Evolutionary conservation across 805 yeast genomes (phyloP).

Genomic region (Hanseniaspora taiwanica): DNA sequence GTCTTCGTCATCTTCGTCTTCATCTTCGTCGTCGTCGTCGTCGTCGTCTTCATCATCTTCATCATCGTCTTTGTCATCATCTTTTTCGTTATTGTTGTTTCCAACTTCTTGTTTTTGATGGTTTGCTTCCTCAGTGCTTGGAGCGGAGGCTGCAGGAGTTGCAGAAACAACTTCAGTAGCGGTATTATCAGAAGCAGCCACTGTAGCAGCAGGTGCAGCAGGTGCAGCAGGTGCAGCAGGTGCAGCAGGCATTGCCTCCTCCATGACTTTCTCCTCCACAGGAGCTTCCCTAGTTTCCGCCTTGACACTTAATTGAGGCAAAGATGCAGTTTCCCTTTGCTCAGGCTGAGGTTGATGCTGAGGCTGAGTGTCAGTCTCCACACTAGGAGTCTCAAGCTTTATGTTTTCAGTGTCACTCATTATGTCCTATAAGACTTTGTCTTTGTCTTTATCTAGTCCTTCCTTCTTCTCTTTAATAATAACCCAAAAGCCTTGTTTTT

Average conservation of each 20-base stretch:
- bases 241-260: background rate
- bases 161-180: background rate
- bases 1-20: conserved; percentile 47
- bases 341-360: too few relatives aligned
- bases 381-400: too few relatives aligned
- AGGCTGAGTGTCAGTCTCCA: too few relatives aligned
- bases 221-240: background rate
- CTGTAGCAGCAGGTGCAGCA: background rate
- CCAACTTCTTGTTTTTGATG: conserved; percentile 8
- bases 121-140: background rate
- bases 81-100: conserved; percentile 2
- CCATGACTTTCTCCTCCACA: background rate
- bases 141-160: too few relatives aligned
- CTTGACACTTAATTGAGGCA: too few relatives aligned
- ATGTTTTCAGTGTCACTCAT: too few relatives aligned
- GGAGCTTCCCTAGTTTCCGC: too few relatives aligned
- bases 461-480: too few relatives aligned
- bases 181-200: background rate
- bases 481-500: too few relatives aligned
- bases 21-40: conserved; percentile 38
- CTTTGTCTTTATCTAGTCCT: too few relatives aligned
- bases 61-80: conserved; percentile 30
- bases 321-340: too few relatives aligned
- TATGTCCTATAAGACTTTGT: too few relatives aligned
- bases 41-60: conserved; percentile 32